A percentile compares a stretch with the other conserved stretches of the same genome.
These are phyloP conservation scores for Penicillium cataractarum DNA, from an alignment of 495 filamentous ascomycete species.

Conservation along the genomic window DNA sequence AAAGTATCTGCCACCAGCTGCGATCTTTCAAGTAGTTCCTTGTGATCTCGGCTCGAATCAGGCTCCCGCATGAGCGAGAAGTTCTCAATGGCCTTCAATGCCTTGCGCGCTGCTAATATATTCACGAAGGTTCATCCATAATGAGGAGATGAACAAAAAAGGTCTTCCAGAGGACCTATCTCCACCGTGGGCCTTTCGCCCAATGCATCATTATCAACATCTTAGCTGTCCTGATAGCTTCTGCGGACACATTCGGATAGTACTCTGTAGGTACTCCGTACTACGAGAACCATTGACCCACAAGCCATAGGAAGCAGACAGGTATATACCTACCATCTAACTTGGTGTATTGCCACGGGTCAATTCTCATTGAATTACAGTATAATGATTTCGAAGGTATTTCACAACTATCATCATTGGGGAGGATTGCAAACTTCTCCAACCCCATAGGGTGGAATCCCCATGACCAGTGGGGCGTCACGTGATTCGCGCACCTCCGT, in stretches of 20 bases:
- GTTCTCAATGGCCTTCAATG: background rate
- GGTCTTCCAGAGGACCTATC: background rate
- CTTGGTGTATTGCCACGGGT: no score
- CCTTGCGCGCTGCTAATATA: background rate
- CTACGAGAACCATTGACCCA: background rate
- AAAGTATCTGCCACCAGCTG: background rate
- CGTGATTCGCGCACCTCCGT: constrained; percentile 20
- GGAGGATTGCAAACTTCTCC: background rate
- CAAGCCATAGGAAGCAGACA: background rate
- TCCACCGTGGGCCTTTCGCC: background rate
- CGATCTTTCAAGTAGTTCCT: background rate
- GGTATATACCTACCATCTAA: no score
- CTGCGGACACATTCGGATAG: background rate
- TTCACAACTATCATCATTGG: background rate
- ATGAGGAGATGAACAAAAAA: background rate
- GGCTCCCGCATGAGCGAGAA: background rate
- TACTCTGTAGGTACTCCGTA: no score
- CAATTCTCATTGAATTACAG: no score
- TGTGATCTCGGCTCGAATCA: background rate
- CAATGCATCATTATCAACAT: background rate
- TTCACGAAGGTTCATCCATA: background rate
- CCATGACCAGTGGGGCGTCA: background rate
- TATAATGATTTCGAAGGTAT: no score
- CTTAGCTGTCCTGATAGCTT: background rate
- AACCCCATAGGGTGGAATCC: background rate